Conservation (phyloP, 1,139 yeast genomes). For the Kodamaea sp. region DNA sequence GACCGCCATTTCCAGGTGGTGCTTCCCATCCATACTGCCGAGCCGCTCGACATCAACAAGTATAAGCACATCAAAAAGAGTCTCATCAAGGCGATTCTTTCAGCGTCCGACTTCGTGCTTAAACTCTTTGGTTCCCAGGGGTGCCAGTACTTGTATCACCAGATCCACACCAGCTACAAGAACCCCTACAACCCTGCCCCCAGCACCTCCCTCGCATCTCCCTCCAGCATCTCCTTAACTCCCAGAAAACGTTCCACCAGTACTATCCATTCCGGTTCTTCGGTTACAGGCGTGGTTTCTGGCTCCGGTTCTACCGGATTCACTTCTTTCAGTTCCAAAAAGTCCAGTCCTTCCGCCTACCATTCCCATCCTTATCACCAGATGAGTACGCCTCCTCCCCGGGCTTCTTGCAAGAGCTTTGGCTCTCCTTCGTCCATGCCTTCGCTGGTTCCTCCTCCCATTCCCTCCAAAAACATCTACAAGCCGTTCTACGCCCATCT, state of each 20-base stretch:
- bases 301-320: constrained; percentile 1
- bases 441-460: constrained; percentile 4
- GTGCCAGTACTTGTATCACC: constrained; percentile 33
- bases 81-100: constrained; percentile 33
- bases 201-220: constrained; percentile 5
- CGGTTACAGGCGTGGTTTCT: not conserved
- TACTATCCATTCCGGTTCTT: constrained; percentile 3
- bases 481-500: constrained; percentile 9
- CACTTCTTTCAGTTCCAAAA: constrained; percentile 10
- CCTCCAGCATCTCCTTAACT: constrained; percentile 11
- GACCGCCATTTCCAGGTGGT: constrained; percentile 25
- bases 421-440: constrained; percentile 10
- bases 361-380: constrained; percentile 5
- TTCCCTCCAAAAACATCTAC: constrained; percentile 9
- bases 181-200: constrained; percentile 4
- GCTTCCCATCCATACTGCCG: constrained; percentile 4
- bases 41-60: constrained; percentile 20
- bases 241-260: constrained; percentile 12
- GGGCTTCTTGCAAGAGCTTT: constrained; percentile 9
- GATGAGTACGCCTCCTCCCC: constrained; percentile 12
- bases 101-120: constrained; percentile 36
- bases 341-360: constrained; percentile 6
- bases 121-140: constrained; percentile 36
- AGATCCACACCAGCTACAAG: constrained; percentile 21
- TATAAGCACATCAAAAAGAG: constrained; percentile 34